These are phyloP conservation scores for Carex pumila DNA, from an alignment of 176 grass and related monocot species.

Conservation along the genomic window DNA sequence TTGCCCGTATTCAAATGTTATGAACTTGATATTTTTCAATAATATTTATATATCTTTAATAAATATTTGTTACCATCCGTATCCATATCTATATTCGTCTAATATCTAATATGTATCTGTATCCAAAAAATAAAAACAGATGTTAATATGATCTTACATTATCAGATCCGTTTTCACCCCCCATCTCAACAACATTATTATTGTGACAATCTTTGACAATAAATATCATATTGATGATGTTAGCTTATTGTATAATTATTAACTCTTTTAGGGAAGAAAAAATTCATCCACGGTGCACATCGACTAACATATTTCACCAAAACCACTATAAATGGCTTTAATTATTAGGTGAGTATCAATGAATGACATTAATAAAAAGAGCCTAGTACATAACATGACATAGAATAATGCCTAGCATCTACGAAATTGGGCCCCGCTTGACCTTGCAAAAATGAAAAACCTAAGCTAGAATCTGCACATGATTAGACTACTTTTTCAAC, in stretches of 20 bases:
- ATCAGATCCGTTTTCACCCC: no score
- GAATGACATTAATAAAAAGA: neutral
- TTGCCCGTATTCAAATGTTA: no score
- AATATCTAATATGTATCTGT: no score
- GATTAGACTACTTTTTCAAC: neutral
- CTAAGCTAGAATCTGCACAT: conserved; percentile 13
- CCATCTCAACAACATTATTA: neutral
- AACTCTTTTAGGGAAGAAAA: neutral
- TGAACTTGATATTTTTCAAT: no score
- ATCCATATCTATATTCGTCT: no score
- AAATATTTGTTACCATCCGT: no score
- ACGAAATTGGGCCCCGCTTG: neutral
- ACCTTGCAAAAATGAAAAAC: neutral
- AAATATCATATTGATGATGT: neutral
- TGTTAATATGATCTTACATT: no score
- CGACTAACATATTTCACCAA: neutral
- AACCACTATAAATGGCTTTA: conserved; percentile 16
- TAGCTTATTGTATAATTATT: neutral
- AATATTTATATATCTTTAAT: no score
- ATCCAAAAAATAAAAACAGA: no score
- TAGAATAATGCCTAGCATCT: conserved; percentile 7
- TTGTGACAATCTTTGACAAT: neutral
- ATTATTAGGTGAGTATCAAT: conserved; percentile 8
- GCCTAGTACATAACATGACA: neutral
- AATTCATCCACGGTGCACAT: neutral